phyloP scores from a whole-genome alignment of 345 rosid genomes.

The Rubroshorea leprosula region DNA sequence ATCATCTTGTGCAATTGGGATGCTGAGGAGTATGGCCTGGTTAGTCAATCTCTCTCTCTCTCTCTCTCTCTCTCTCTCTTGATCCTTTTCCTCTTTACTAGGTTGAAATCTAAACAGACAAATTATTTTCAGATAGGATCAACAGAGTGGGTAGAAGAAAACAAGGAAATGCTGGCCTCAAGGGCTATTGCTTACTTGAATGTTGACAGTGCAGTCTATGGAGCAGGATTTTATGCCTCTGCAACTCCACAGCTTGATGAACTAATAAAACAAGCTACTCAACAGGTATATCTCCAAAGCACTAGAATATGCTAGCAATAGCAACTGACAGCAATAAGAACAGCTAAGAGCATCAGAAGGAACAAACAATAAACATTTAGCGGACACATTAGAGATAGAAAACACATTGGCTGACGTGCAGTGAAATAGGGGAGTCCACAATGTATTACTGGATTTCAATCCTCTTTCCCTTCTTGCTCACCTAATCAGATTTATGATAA shows the following conservation, averaged over 20 bases:
- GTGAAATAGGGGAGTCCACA: neutral
- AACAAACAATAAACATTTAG: neutral
- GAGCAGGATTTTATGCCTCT: conserved; percentile 55
- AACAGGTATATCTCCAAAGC: conserved; percentile 42
- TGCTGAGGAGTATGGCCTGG: conserved; percentile 88
- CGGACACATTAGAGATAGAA: too few species aligned
- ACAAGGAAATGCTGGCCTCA: conserved; percentile 63
- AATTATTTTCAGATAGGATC: conserved; percentile 60
- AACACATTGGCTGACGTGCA: neutral
- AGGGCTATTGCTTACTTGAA: conserved; percentile 79
- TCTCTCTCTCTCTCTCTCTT: neutral
- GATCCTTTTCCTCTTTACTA: neutral
- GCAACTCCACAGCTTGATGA: conserved; percentile 87
- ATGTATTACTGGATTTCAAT: neutral
- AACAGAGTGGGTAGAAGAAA: conserved; percentile 91
- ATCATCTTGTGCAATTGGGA: conserved; percentile 82
- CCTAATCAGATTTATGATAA: conserved; percentile 5
- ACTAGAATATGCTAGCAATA: too few species aligned
- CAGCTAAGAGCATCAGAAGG: too few species aligned
- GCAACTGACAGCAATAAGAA: too few species aligned
- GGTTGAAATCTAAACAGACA: conserved; percentile 8
- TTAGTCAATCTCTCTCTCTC: conserved; percentile 28
- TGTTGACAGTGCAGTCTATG: conserved; percentile 55
- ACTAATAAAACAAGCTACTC: conserved; percentile 50
- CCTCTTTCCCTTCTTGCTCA: conserved; percentile 6